Base-by-base conservation (phyloP, 2,329 filamentous ascomycete genomes). In the Xylariaceae sp. region DNA sequence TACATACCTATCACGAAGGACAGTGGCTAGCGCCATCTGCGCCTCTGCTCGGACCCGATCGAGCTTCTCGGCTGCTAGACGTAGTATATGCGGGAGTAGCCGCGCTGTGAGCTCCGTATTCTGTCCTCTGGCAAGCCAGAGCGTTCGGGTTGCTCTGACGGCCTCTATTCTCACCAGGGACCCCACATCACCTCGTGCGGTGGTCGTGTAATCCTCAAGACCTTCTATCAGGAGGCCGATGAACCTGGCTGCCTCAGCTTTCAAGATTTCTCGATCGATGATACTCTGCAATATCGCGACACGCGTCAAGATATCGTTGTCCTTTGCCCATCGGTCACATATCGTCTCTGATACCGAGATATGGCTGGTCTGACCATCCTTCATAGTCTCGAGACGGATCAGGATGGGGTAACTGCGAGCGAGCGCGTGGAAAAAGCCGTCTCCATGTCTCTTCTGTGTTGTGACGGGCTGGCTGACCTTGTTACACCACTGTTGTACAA, bases 171-270 rank as follows among this genome's bases (percentile, higher is more conserved):
- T 76, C 3, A 94, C 84, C 36, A 89, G 76, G 0, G 89, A 94
- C 4, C 92, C 92, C 34, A 97, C 75, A 55, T 98, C 92, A 12
- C 92, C 92, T 40, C 88, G 74, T 11, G 89, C 82, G 50, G 87
- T 90, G 3, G 87, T 89, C 0, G 87, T 94, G 56, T 97, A 97
- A 58, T 98, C 89, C 49, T 90, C 83, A 18, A 98, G 64, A 0
- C 82, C 78, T 28, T 74, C 72, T 1, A 61, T 55, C 7, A 83
- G 60, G 2, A 78, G 46, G 0, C 54, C 51, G 2, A 74, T 44
- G 41, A 79, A 73, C 3, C 54, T 50, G 4, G 51, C 47, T 3
- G 64, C 57, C 29, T 66, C 63, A 18, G 66, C 55, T 26, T 53
- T 59, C 3, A 78, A 57, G 4, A 74, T 56, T 5, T 62, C 61